These are phyloP conservation scores for Candolleomyces efflorescens DNA, from an alignment of 768 basidiomycete genomes.

Conservation along the genomic window DNA sequence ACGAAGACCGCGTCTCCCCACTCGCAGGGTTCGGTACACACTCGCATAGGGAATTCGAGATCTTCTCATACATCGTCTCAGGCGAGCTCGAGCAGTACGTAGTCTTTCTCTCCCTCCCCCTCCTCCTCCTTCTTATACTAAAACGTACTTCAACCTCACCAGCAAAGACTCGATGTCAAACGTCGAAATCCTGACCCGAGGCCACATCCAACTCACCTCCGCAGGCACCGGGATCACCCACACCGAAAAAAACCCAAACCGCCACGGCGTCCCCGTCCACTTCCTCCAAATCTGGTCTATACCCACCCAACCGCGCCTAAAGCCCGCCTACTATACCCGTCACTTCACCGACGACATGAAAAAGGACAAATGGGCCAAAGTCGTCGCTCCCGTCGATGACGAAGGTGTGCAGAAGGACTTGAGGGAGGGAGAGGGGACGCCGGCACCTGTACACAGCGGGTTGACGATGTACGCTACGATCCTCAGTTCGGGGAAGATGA, in stretches of 20 bases:
- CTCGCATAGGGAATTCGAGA: slow-evolving; percentile 82
- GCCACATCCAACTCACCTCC: slow-evolving; percentile 88
- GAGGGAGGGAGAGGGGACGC: slow-evolving; percentile 63
- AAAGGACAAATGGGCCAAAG: slow-evolving; percentile 58
- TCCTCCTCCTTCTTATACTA: background rate
- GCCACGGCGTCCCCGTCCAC: slow-evolving; percentile 32
- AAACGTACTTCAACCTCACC: background rate
- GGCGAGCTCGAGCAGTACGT: slow-evolving; percentile 80
- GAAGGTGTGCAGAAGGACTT: slow-evolving; percentile 53
- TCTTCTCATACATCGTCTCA: slow-evolving; percentile 81
- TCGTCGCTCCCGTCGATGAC: slow-evolving; percentile 71
- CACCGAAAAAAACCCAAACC: slow-evolving; percentile 49
- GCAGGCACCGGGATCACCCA: slow-evolving; percentile 91
- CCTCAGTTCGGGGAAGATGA: slow-evolving; percentile 48
- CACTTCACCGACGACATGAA: slow-evolving; percentile 84
- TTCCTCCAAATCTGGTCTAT: slow-evolving; percentile 55
- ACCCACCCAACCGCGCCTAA: slow-evolving; percentile 41
- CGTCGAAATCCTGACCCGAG: slow-evolving; percentile 82
- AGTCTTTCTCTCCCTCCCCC: slow-evolving; percentile 3
- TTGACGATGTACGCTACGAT: slow-evolving; percentile 74
- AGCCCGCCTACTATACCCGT: slow-evolving; percentile 83
- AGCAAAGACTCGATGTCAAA: slow-evolving; percentile 94
- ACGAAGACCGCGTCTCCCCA: slow-evolving; percentile 84
- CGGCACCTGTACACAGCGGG: slow-evolving; percentile 73
- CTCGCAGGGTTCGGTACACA: slow-evolving; percentile 83